Evolutionary conservation across 768 basidiomycete genomes (phyloP).

Genomic region (Panellus pusillus): DNA sequence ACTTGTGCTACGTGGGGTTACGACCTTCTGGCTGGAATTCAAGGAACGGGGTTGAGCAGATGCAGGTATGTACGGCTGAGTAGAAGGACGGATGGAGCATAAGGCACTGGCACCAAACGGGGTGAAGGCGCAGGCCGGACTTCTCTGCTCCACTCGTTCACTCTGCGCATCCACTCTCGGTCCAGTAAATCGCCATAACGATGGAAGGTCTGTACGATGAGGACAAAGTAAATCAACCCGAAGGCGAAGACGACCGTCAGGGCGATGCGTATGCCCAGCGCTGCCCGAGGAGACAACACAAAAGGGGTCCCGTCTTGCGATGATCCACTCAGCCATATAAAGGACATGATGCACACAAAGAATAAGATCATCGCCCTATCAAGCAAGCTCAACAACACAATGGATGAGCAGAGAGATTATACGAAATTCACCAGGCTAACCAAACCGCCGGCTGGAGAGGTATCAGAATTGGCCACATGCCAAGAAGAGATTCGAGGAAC

Average conservation of each 20-base stretch:
- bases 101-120: neutral
- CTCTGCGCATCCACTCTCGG: conserved; percentile 29
- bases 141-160: conserved; percentile 28
- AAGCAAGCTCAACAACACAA: neutral
- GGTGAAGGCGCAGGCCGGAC: neutral
- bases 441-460: conserved; percentile 47
- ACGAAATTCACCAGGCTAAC: conserved; percentile 52
- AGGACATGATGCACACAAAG: conserved; percentile 55
- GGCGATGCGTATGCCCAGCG: conserved; percentile 40
- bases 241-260: conserved; percentile 48
- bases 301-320: conserved; percentile 27
- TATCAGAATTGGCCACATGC: neutral
- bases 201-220: conserved; percentile 54
- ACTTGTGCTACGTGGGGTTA: too few species aligned
- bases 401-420: neutral
- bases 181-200: conserved; percentile 49
- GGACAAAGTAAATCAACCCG: conserved; percentile 50
- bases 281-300: conserved; percentile 28
- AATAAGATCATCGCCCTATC: conserved; percentile 59
- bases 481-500: neutral
- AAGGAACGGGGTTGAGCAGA: neutral
- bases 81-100: neutral
- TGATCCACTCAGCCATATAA: conserved; percentile 57
- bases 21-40: too few species aligned
- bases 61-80: neutral